Conservation (phyloP, 805 yeast genomes). For the Yarrowia phangngaensis region DNA sequence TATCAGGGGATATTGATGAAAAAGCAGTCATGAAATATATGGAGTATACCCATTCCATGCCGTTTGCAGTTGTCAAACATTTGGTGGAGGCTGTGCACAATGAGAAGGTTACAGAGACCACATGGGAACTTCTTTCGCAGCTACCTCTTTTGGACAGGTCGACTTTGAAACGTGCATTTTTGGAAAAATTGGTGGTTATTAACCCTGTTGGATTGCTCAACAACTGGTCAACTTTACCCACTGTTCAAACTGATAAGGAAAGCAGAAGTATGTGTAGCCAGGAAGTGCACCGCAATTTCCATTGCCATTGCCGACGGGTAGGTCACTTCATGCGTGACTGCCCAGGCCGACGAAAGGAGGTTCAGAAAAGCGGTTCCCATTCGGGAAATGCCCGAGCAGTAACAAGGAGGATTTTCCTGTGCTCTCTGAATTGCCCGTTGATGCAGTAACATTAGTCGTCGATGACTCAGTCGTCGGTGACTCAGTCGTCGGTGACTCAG, state of each 20-base stretch:
- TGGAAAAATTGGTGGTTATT: not conserved
- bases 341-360: not conserved
- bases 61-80: not conserved
- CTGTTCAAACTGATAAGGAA: no score
- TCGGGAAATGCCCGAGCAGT: not conserved
- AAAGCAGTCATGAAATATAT: constrained; percentile 1
- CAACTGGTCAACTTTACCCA: constrained; percentile 6
- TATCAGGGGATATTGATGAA: constrained; percentile 6
- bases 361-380: not conserved
- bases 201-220: not conserved
- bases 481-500: not conserved
- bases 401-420: not conserved
- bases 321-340: not conserved
- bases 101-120: not conserved
- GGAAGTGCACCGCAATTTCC: no score
- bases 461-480: not conserved
- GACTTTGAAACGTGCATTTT: not conserved
- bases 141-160: not conserved
- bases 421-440: not conserved
- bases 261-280: no score
- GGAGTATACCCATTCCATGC: constrained; percentile 2
- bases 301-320: not conserved
- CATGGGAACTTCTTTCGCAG: not conserved
- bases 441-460: not conserved
- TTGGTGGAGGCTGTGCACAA: not conserved